Conservation (phyloP, 2,329 filamentous ascomycete genomes). For the Verticillium zaregamsianum region DNA sequence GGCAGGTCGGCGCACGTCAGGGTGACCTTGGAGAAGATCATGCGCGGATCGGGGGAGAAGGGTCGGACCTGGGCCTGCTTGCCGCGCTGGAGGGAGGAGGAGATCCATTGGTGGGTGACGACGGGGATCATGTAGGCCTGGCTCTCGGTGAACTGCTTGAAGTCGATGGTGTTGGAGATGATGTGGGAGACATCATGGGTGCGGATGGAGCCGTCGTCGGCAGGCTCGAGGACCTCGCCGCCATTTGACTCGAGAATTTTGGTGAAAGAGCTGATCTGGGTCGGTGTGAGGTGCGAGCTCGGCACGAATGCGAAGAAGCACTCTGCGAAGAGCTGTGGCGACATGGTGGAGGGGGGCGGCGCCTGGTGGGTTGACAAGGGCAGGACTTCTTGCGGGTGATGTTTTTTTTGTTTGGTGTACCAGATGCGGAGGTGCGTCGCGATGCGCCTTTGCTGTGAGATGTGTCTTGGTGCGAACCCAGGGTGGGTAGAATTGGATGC, state of each 20-base stretch:
- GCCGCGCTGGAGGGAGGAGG: slow-evolving; percentile 61
- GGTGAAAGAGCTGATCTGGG: slow-evolving; percentile 38
- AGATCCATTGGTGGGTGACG: slow-evolving; percentile 78
- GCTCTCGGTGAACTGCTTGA: slow-evolving; percentile 76
- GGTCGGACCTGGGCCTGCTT: slow-evolving; percentile 76
- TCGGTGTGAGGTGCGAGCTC: slow-evolving; percentile 33
- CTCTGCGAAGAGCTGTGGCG: slow-evolving; percentile 31
- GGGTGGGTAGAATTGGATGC: neutral
- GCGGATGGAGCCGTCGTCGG: slow-evolving; percentile 42
- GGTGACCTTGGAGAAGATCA: slow-evolving; percentile 84
- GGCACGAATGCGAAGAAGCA: slow-evolving; percentile 43
- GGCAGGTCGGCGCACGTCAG: slow-evolving; percentile 83
- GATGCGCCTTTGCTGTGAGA: neutral
- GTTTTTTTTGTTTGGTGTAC: neutral
- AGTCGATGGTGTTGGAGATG: slow-evolving; percentile 75
- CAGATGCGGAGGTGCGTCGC: neutral
- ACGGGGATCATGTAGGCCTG: slow-evolving; percentile 78
- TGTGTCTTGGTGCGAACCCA: neutral
- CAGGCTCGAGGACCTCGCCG: slow-evolving; percentile 41
- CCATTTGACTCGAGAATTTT: slow-evolving; percentile 43
- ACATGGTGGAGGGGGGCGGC: neutral
- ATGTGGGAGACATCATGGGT: slow-evolving; percentile 51
- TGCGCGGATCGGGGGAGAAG: slow-evolving; percentile 83
- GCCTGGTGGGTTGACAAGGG: neutral
- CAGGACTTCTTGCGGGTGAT: neutral